These are phyloP conservation scores for Erysimum pusillum DNA, from an alignment of 441 rosid genomes.

Conservation along the genomic window DNA sequence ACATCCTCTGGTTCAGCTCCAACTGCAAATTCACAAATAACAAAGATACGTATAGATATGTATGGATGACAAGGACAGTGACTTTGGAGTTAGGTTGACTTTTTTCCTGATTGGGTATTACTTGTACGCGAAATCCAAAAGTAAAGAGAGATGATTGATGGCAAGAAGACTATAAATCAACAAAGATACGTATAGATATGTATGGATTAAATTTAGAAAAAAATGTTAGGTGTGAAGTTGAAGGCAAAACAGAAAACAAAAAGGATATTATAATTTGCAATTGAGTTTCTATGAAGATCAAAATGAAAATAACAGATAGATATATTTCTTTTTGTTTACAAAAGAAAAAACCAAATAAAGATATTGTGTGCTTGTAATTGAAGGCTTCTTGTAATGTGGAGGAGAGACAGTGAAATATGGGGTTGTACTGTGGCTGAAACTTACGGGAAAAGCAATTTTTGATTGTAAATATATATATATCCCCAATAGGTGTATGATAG, in stretches of 20 bases:
- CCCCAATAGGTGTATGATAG: too few relatives aligned
- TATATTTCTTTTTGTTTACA: slow-evolving; percentile 45
- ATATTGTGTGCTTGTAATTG: slow-evolving; percentile 60
- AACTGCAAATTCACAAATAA: too few relatives aligned
- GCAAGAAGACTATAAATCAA: too few relatives aligned
- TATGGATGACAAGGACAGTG: too few relatives aligned
- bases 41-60: too few relatives aligned
- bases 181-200: slow-evolving; percentile 34
- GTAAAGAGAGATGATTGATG: too few relatives aligned
- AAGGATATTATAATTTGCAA: slow-evolving; percentile 23
- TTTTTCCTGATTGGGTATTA: too few relatives aligned
- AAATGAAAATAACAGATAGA: slow-evolving; percentile 23
- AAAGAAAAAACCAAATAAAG: slow-evolving; percentile 47
- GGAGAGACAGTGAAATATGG: slow-evolving; percentile 70
- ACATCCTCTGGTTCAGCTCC: too few relatives aligned
- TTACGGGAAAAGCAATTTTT: slow-evolving; percentile 64
- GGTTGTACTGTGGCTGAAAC: slow-evolving; percentile 50
- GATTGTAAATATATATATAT: neutral
- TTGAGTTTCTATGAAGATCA: slow-evolving; percentile 26
- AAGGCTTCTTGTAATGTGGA: slow-evolving; percentile 62
- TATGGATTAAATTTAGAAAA: slow-evolving; percentile 14
- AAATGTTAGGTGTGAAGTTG: slow-evolving; percentile 44
- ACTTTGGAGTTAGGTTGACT: too few relatives aligned
- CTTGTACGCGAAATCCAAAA: too few relatives aligned
- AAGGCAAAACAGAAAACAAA: slow-evolving; percentile 45